These are phyloP conservation scores for Boletales sp. DNA, from an alignment of 768 basidiomycete species.

Conservation along the genomic window DNA sequence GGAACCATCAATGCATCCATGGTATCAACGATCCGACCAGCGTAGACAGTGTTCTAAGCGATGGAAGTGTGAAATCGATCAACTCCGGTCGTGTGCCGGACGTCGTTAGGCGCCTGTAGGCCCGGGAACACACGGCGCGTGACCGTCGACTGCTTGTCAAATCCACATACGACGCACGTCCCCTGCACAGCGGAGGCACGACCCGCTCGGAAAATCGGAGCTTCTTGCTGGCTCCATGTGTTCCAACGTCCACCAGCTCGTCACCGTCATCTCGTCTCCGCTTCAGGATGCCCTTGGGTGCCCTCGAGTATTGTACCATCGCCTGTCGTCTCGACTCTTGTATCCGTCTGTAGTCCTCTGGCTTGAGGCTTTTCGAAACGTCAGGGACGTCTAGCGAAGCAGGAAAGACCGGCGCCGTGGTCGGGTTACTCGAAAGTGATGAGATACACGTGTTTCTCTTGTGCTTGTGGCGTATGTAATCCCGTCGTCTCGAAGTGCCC, in stretches of 20 bases:
- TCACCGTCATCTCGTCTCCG: constrained; percentile 23
- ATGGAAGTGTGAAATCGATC: constrained; percentile 31
- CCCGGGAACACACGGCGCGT: constrained; percentile 13
- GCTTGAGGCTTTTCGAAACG: constrained; percentile 16
- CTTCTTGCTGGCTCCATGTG: constrained; percentile 15
- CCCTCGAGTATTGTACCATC: constrained; percentile 18
- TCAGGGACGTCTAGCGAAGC: constrained; percentile 15
- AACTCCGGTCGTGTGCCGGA: constrained; percentile 14
- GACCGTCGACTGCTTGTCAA: constrained; percentile 13
- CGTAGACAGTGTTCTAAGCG: constrained; percentile 29
- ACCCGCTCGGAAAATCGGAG: constrained; percentile 18
- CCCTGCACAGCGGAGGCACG: constrained; percentile 1
- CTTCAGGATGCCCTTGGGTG: constrained; percentile 29
- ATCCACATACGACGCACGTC: constrained; percentile 12
- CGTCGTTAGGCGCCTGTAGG: constrained; percentile 9
- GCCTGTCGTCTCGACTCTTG: constrained; percentile 27
- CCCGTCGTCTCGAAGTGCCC: constrained; percentile 21
- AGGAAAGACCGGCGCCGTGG: constrained; percentile 7
- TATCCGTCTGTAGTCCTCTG: constrained; percentile 23
- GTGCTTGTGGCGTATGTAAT: constrained; percentile 25
- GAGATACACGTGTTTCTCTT: constrained; percentile 30
- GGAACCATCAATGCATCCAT: constrained; percentile 20
- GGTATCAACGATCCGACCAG: constrained; percentile 31
- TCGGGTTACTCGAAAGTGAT: constrained; percentile 16
- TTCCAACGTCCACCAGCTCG: constrained; percentile 1